Percentiles rank a stretch among this genome's conserved stretches.
These are phyloP conservation scores for Butyriboletus loyo DNA, from an alignment of 768 basidiomycete genomes.

Conservation along the genomic window DNA sequence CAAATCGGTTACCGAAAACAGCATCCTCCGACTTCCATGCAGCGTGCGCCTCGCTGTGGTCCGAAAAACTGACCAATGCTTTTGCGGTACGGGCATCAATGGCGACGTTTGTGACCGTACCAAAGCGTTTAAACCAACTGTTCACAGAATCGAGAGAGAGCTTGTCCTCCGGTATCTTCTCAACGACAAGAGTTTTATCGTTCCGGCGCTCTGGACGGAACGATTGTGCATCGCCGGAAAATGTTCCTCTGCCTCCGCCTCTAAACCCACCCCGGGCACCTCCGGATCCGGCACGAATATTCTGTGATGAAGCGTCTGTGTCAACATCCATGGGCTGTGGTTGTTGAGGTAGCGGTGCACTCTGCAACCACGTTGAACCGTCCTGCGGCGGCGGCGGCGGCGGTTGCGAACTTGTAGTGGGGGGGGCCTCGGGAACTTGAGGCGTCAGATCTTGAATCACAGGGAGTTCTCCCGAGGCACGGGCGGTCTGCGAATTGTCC, in stretches of 20 bases:
- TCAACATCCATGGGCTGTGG: slow-evolving; percentile 32
- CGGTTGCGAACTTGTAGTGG: slow-evolving; percentile 20
- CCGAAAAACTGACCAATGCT: slow-evolving; percentile 84
- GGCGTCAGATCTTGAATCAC: slow-evolving; percentile 85
- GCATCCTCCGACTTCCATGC: slow-evolving; percentile 95
- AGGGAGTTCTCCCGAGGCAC: slow-evolving; percentile 67
- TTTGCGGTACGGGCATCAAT: slow-evolving; percentile 73
- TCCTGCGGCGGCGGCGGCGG: slow-evolving; percentile 18
- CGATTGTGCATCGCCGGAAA: slow-evolving; percentile 59
- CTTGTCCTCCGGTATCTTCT: slow-evolving; percentile 88
- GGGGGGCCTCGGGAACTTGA: slow-evolving; percentile 34
- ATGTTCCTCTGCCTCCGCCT: slow-evolving; percentile 53
- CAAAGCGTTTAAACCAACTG: slow-evolving; percentile 89
- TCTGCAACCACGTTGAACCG: slow-evolving; percentile 20
- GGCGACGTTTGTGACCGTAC: slow-evolving; percentile 88
- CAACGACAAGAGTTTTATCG: slow-evolving; percentile 85
- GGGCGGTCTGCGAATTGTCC: slow-evolving; percentile 42
- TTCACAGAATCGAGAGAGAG: slow-evolving; percentile 76
- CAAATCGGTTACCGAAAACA: slow-evolving; percentile 92
- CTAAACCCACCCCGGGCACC: slow-evolving; percentile 45
- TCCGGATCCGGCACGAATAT: slow-evolving; percentile 27
- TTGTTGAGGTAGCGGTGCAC: slow-evolving; percentile 7
- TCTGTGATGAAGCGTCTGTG: slow-evolving; percentile 26
- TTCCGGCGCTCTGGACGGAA: slow-evolving; percentile 66
- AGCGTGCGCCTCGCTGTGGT: slow-evolving; percentile 77